A percentile compares a stretch with the other conserved stretches of the same genome.
Conservation (phyloP, 441 rosid species). For the Gossypium trilobum region DNA sequence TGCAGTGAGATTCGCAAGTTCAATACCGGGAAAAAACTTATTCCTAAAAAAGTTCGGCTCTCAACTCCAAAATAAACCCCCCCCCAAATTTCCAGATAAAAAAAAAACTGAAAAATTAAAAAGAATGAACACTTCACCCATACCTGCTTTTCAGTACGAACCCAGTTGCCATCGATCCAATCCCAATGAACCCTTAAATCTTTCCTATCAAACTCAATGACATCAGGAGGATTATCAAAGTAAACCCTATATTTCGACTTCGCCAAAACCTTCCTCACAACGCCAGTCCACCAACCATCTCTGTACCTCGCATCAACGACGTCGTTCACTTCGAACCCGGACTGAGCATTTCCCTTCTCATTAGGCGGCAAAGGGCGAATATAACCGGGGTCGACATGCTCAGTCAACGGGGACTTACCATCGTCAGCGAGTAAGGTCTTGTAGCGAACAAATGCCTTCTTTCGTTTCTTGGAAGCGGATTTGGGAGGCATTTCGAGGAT, state of each 20-base stretch:
- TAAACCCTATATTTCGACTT: slow-evolving; percentile 25
- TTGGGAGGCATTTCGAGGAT: slow-evolving; percentile 30
- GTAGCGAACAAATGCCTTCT: slow-evolving; percentile 26
- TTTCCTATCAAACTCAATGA: slow-evolving; percentile 24
- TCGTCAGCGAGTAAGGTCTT: slow-evolving; percentile 26
- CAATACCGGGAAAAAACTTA: background rate
- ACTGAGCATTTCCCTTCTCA: slow-evolving; percentile 1
- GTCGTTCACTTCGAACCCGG: slow-evolving; percentile 30
- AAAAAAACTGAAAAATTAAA: background rate
- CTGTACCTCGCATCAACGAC: slow-evolving; percentile 28
- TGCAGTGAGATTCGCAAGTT: slow-evolving; percentile 2
- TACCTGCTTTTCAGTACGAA: slow-evolving; percentile 31
- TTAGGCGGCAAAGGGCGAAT: slow-evolving; percentile 39
- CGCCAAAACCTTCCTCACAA: slow-evolving; percentile 25
- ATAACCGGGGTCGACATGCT: slow-evolving; percentile 19
- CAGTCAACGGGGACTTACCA: slow-evolving; percentile 21
- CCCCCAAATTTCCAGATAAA: background rate
- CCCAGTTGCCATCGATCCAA: slow-evolving; percentile 41
- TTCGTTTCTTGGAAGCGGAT: slow-evolving; percentile 38
- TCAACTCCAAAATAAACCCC: background rate
- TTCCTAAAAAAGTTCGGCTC: background rate
- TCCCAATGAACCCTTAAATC: slow-evolving; percentile 33
- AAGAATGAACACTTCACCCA: background rate
- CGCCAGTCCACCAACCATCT: slow-evolving; percentile 45
- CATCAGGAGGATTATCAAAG: slow-evolving; percentile 29